Evolutionary conservation across 140 eudicot species (phyloP).

Genomic region (Oenanthe javanica): DNA sequence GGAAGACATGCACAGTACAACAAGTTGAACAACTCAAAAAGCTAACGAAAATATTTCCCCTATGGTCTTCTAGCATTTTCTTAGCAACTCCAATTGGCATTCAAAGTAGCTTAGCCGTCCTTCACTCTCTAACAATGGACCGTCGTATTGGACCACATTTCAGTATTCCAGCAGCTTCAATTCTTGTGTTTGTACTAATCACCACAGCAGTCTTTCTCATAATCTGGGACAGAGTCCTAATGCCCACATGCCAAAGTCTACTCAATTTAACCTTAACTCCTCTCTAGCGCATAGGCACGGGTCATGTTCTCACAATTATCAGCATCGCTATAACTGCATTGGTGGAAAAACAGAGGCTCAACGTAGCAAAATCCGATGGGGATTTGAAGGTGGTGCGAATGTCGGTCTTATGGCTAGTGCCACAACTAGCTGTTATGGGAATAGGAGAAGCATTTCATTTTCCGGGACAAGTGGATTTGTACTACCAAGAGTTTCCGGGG

Average conservation of each 20-base stretch:
- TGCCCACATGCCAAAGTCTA: slow-evolving; percentile 32
- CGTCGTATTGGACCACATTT: slow-evolving; percentile 41
- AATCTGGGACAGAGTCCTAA: slow-evolving; percentile 28
- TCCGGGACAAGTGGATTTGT: slow-evolving; percentile 41
- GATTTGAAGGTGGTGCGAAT: slow-evolving; percentile 21
- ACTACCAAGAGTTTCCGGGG: slow-evolving; percentile 18
- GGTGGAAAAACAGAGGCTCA: slow-evolving; percentile 42
- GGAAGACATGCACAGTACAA: slow-evolving; percentile 49
- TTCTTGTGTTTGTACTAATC: slow-evolving; percentile 32
- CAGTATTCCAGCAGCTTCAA: slow-evolving; percentile 43
- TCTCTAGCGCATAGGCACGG: slow-evolving; percentile 38
- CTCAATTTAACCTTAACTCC: slow-evolving; percentile 28
- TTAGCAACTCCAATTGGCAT: slow-evolving; percentile 37
- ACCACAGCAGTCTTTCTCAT: slow-evolving; percentile 30
- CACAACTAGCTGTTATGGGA: slow-evolving; percentile 36
- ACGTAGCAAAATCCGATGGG: slow-evolving; percentile 13
- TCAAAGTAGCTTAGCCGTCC: slow-evolving; percentile 41
- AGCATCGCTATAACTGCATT: slow-evolving; percentile 43
- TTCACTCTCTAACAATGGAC: slow-evolving; percentile 55
- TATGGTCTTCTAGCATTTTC: slow-evolving; percentile 47
- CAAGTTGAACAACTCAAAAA: slow-evolving; percentile 51
- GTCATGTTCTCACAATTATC: slow-evolving; percentile 32
- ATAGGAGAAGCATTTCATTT: slow-evolving; percentile 44
- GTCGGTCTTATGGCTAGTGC: slow-evolving; percentile 52
- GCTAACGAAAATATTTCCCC: slow-evolving; percentile 36